Base-by-base conservation (phyloP, 305 asterid genomes). In the Fraxinus sp. region DNA sequence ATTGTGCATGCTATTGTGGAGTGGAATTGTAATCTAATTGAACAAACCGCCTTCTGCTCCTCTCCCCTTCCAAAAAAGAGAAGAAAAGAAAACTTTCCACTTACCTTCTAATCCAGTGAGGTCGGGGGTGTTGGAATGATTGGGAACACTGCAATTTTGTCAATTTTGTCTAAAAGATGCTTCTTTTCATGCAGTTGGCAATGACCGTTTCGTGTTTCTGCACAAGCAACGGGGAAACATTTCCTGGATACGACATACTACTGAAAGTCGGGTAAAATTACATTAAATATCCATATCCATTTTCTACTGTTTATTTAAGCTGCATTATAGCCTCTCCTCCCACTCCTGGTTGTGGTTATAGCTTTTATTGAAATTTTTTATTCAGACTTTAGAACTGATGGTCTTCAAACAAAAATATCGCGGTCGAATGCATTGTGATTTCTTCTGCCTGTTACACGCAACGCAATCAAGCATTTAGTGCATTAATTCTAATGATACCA, bases 191-290 rank as follows among this genome's bases (percentile, higher is more conserved):
- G 88, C 93, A 94, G 98, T 77, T 96, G 88, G 98, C 97, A 79
- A 82, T 10, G 55, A 80, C 93, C 1, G 97, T 94, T 26, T 90
- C 93, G 16, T 83, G 93, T 83, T 91, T 94, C 89, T 96, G 99
- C 86, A 86, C 98, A 52, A 92, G 88, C 91, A 96, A 96, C 7
- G 90, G 93, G 70, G 98, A 94, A 88, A 82, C 79, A 46, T 87
- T 91, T 88, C 98, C 98, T 68, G 98, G 97, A 78, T 94, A 94
- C 77, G 99, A 96, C 86, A 83, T 86, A 20, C 98, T 96, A 79
- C 86, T 94, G 82, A 91, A 88, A 93, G 94, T 96, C 66, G 98
- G 99, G 99, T 94, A 90, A 90, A 87, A 93, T 74, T 76, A 74
- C 75, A 80, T 3, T 46, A 62, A 33, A 49, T n/a, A 64, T 24